Percentiles rank a stretch among this genome's conserved stretches.
Evolutionary conservation across 2,329 filamentous ascomycete genomes (phyloP).

Genomic region (Penicillium glabrum): DNA sequence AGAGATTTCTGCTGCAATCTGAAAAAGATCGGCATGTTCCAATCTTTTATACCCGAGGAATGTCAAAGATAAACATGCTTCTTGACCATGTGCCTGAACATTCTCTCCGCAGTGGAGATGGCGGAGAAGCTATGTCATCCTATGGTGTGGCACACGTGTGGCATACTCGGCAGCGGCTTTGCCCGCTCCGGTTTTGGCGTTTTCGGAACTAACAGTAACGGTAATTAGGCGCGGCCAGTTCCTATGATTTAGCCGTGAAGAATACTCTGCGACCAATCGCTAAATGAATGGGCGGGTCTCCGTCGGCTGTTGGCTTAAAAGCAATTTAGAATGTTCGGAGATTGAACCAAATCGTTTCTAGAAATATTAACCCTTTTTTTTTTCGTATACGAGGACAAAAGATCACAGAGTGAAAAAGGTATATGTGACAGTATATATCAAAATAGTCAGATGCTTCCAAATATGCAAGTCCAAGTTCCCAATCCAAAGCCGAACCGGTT

Average conservation of each 20-base stretch:
- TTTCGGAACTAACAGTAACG: not conserved
- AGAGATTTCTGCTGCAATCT: not conserved
- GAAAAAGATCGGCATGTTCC: slow-evolving; percentile 11
- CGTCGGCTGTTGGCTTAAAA: not conserved
- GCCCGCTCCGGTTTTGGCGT: not conserved
- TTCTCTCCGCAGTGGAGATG: slow-evolving; percentile 3
- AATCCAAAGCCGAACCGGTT: slow-evolving; percentile 16
- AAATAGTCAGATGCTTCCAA: slow-evolving; percentile 26
- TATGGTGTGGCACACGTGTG: slow-evolving; percentile 19
- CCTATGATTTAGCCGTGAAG: not conserved
- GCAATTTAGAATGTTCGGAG: not conserved
- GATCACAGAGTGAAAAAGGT: slow-evolving; percentile 9
- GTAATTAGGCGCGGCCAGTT: not conserved
- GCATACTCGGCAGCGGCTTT: not conserved
- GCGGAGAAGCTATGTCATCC: slow-evolving; percentile 7
- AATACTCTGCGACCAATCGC: not conserved
- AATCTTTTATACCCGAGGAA: slow-evolving; percentile 6
- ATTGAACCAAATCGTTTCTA: not conserved
- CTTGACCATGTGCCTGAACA: not conserved
- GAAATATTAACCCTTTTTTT: slow-evolving; percentile 9
- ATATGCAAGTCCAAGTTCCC: slow-evolving; percentile 28
- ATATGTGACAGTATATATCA: slow-evolving; percentile 29
- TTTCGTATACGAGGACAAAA: slow-evolving; percentile 14
- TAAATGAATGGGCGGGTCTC: not conserved
- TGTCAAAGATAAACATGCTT: not conserved